These are phyloP conservation scores for Kodamaea derodonti DNA, from an alignment of 1,139 yeast species.

Conservation along the genomic window DNA sequence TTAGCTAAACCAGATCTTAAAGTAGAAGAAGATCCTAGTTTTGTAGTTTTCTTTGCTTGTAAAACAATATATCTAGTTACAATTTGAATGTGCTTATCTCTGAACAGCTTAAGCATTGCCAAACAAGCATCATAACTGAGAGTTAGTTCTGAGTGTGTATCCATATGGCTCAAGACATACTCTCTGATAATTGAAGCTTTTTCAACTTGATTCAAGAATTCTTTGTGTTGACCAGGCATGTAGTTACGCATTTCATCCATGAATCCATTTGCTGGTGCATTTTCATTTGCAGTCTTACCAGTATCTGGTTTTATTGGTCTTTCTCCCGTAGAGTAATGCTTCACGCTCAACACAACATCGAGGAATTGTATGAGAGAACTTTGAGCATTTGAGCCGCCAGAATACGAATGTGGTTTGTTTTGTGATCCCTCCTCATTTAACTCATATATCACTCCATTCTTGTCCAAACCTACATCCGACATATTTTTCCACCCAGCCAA, in stretches of 20 bases:
- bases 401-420: slow-evolving; percentile 49
- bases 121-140: slow-evolving; percentile 85
- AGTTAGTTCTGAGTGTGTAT: slow-evolving; percentile 50
- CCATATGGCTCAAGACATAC: slow-evolving; percentile 47
- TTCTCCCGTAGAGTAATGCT: slow-evolving; percentile 76
- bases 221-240: slow-evolving; percentile 85
- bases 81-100: slow-evolving; percentile 90
- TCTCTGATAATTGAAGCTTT: slow-evolving; percentile 58
- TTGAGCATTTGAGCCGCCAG: slow-evolving; percentile 96
- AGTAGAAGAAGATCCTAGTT: slow-evolving; percentile 52
- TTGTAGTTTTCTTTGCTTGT: slow-evolving; percentile 59
- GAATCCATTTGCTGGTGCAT: slow-evolving; percentile 45
- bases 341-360: slow-evolving; percentile 71
- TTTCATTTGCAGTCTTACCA: slow-evolving; percentile 4
- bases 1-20: slow-evolving; percentile 61
- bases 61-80: slow-evolving; percentile 82
- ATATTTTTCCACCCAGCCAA: slow-evolving; percentile 94
- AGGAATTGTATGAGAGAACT: slow-evolving; percentile 83
- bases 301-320: slow-evolving; percentile 24
- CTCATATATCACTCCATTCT: slow-evolving; percentile 65
- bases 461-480: slow-evolving; percentile 77
- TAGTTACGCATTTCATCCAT: slow-evolving; percentile 80
- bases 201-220: slow-evolving; percentile 61
- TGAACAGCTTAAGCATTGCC: slow-evolving; percentile 82
- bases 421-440: slow-evolving; percentile 49